These are phyloP conservation scores for Cadophora luteo-olivacea DNA, from an alignment of 2,329 filamentous ascomycete genomes.

Conservation along the genomic window DNA sequence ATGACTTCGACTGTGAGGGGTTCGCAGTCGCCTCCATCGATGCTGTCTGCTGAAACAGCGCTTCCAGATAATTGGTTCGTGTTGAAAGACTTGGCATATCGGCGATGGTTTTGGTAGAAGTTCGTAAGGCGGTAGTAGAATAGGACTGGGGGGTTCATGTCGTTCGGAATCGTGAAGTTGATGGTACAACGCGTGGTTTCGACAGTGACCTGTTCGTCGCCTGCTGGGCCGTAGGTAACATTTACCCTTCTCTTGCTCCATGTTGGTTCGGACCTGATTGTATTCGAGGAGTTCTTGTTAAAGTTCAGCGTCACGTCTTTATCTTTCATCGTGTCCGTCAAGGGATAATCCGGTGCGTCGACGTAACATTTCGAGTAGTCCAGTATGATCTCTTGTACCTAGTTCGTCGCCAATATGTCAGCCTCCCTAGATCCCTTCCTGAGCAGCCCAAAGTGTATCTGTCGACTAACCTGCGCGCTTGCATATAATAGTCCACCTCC, in stretches of 20 bases:
- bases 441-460: neutral
- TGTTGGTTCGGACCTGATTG: conserved; percentile 33
- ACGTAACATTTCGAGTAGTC: conserved; percentile 83
- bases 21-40: conserved; percentile 74
- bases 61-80: conserved; percentile 82
- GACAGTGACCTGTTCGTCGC: conserved; percentile 39
- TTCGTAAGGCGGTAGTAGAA: conserved; percentile 97
- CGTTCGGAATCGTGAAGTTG: conserved; percentile 79
- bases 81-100: conserved; percentile 92
- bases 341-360: conserved; percentile 56
- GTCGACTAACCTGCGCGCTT: conserved; percentile 71
- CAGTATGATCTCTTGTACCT: conserved; percentile 90
- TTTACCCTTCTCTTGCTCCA: conserved; percentile 45
- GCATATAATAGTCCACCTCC: conserved; percentile 87
- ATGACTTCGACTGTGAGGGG: conserved; percentile 66
- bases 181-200: conserved; percentile 68
- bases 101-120: conserved; percentile 98
- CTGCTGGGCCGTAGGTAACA: conserved; percentile 49
- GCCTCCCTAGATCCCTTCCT: conserved; percentile 15
- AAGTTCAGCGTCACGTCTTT: conserved; percentile 73
- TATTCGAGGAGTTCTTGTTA: conserved; percentile 55
- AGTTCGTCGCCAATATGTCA: conserved; percentile 23
- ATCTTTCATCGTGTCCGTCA: conserved; percentile 59
- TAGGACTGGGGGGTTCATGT: conserved; percentile 81
- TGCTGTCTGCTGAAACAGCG: conserved; percentile 62